These are phyloP conservation scores for Talaromyces sp. DNA, from an alignment of 2,329 filamentous ascomycete genomes.

Conservation along the genomic window DNA sequence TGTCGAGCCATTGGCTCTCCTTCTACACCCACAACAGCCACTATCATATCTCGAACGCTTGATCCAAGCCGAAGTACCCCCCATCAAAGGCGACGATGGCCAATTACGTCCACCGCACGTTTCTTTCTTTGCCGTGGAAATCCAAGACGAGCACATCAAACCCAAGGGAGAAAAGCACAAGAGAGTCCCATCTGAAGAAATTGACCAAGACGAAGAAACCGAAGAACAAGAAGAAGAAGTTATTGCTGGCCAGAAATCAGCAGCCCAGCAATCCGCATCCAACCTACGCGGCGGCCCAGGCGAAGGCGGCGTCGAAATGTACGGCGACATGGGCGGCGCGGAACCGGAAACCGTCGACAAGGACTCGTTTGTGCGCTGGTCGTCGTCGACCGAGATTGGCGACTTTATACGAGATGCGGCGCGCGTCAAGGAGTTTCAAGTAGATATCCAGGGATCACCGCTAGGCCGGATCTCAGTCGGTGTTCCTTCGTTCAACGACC, in stretches of 20 bases:
- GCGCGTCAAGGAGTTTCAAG: conserved; percentile 75
- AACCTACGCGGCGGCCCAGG: conserved; percentile 45
- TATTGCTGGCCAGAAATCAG: conserved; percentile 27
- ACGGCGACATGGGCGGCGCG: conserved; percentile 56
- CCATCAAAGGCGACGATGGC: conserved; percentile 57
- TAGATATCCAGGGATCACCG: conserved; percentile 70
- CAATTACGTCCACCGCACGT: conserved; percentile 68
- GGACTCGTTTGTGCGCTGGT: conserved; percentile 77
- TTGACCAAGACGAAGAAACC: not conserved
- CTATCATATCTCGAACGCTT: conserved; percentile 84
- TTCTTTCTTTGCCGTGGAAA: conserved; percentile 75
- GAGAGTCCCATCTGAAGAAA: not conserved
- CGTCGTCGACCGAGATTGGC: conserved; percentile 80
- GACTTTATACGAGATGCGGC: conserved; percentile 92
- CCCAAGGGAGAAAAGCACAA: conserved; percentile 18
- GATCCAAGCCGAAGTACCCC: conserved; percentile 80
- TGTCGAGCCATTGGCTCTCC: conserved; percentile 77
- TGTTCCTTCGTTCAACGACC: conserved; percentile 81
- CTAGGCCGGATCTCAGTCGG: conserved; percentile 65
- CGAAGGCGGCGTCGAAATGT: conserved; percentile 62
- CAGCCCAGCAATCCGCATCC: conserved; percentile 21
- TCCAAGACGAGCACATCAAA: conserved; percentile 55
- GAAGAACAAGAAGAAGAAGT: conserved; percentile 35
- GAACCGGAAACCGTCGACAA: conserved; percentile 27
- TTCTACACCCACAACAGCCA: conserved; percentile 86